Evolutionary conservation across 192 early-diverging fungal species (phyloP).

Genomic region (Coemansia asiatica): DNA sequence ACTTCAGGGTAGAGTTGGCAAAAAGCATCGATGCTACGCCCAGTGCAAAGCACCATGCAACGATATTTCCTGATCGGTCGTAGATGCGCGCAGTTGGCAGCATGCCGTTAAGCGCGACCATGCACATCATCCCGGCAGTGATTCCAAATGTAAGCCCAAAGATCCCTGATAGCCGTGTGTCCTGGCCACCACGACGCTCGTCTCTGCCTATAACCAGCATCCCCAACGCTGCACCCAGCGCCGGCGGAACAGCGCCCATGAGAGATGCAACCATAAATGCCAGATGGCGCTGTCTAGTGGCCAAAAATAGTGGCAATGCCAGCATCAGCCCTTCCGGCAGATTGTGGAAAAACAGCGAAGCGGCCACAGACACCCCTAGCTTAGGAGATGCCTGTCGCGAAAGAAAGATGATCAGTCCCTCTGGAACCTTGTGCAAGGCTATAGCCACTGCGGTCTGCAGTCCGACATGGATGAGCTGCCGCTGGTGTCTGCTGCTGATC

Average conservation of each 20-base stretch:
- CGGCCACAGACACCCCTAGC: constrained; percentile 42
- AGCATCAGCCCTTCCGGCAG: constrained; percentile 55
- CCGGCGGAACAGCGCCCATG: constrained; percentile 43
- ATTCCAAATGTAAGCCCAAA: constrained; percentile 39
- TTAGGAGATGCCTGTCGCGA: constrained; percentile 38
- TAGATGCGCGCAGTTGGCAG: constrained; percentile 45
- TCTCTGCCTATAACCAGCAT: constrained; percentile 29
- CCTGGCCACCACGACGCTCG: constrained; percentile 4
- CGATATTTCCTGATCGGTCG: constrained; percentile 40
- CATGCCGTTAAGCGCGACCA: constrained; percentile 45
- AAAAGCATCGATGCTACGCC: constrained; percentile 43
- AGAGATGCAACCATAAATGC: constrained; percentile 33
- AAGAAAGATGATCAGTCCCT: constrained; percentile 51
- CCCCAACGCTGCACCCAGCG: constrained; percentile 32
- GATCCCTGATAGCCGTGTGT: constrained; percentile 10
- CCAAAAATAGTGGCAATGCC: constrained; percentile 47
- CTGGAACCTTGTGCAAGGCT: constrained; percentile 54
- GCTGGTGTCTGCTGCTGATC: constrained; percentile 34
- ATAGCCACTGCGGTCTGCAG: constrained; percentile 53
- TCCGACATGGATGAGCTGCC: constrained; percentile 37
- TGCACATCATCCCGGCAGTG: constrained; percentile 48
- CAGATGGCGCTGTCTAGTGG: constrained; percentile 30
- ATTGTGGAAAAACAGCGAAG: constrained; percentile 53
- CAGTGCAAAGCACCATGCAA: constrained; percentile 45
- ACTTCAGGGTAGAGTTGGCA: constrained; percentile 23